phyloP scores from a whole-genome alignment of 169 alveolate species.

The Plasmodium falciparum region DNA sequence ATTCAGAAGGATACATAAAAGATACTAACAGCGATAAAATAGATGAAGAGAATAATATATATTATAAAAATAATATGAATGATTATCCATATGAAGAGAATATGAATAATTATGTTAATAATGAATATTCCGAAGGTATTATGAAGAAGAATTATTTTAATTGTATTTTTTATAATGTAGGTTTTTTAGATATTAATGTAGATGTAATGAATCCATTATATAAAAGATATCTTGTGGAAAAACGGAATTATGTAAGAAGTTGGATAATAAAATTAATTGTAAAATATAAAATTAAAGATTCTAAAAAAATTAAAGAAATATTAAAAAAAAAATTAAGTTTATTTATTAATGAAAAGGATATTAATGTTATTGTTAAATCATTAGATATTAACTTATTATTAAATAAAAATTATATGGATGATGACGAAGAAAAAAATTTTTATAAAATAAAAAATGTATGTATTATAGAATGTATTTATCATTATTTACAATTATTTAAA shows the following conservation, averaged over 20 bases:
- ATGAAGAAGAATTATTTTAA: neutral
- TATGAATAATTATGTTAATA: too few relatives aligned
- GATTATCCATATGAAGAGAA: too few relatives aligned
- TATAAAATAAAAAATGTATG: slow-evolving; percentile 55
- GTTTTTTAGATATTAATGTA: slow-evolving; percentile 49
- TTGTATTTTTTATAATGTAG: slow-evolving; percentile 65
- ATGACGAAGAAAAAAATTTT: slow-evolving; percentile 23
- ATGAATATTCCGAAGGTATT: neutral
- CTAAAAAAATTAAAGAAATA: slow-evolving; percentile 58
- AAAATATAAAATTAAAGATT: slow-evolving; percentile 59
- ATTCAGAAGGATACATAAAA: too few relatives aligned
- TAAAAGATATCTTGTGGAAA: slow-evolving; percentile 42
- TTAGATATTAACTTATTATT: slow-evolving; percentile 27
- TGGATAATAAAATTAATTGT: slow-evolving; percentile 54
- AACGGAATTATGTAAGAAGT: slow-evolving; percentile 63
- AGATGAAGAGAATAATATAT: too few relatives aligned
- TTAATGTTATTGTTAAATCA: slow-evolving; percentile 55
- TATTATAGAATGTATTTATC: slow-evolving; percentile 51
- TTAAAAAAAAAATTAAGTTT: slow-evolving; percentile 25
- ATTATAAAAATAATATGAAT: neutral
- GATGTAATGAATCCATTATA: slow-evolving; percentile 37
- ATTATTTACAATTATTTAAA: slow-evolving; percentile 53
- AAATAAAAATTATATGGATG: slow-evolving; percentile 39
- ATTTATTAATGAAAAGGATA: slow-evolving; percentile 63
- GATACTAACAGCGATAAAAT: too few relatives aligned